Percentiles rank a stretch among this genome's conserved stretches.
phyloP scores from a whole-genome alignment of 257 asterid genomes.

The Petrea volubilis region DNA sequence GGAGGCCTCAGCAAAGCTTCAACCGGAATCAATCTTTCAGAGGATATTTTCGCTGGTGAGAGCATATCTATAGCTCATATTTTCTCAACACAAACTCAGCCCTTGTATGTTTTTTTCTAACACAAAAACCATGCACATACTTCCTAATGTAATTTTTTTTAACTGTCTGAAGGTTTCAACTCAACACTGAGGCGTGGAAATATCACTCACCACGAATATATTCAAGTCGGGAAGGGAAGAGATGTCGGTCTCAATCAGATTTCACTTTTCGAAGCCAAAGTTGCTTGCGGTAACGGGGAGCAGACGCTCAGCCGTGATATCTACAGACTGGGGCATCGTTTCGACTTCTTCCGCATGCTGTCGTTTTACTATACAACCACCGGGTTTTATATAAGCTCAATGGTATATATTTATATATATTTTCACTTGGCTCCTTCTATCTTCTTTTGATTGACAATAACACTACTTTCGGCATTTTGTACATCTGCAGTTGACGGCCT shows the following conservation, averaged over 20 bases:
- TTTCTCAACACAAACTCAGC: neutral
- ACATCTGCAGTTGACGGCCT: constrained; percentile 73
- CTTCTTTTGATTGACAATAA: too few relatives aligned
- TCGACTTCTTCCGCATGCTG: constrained; percentile 96
- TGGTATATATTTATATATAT: constrained; percentile 48
- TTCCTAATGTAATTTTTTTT: neutral
- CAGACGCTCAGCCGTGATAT: constrained; percentile 93
- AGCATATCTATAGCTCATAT: constrained; percentile 15
- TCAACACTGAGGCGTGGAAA: constrained; percentile 90
- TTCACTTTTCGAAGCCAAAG: constrained; percentile 96
- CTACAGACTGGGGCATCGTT: constrained; percentile 95
- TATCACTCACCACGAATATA: constrained; percentile 89
- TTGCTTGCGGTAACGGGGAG: constrained; percentile 97
- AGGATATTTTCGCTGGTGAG: constrained; percentile 99
- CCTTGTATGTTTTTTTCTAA: constrained; percentile 9
- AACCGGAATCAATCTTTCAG: constrained; percentile 91
- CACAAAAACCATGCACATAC: neutral
- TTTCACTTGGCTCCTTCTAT: too few relatives aligned
- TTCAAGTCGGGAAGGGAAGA: constrained; percentile 95
- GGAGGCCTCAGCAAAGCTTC: constrained; percentile 99
- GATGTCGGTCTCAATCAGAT: constrained; percentile 98
- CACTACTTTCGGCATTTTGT: too few relatives aligned
- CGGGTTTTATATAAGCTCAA: constrained; percentile 89
- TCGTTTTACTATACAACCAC: constrained; percentile 80
- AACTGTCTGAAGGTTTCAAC: constrained; percentile 67